Evolutionary conservation across 208 protist genomes (phyloP).

Genomic region (Phytomonas serpens): DNA sequence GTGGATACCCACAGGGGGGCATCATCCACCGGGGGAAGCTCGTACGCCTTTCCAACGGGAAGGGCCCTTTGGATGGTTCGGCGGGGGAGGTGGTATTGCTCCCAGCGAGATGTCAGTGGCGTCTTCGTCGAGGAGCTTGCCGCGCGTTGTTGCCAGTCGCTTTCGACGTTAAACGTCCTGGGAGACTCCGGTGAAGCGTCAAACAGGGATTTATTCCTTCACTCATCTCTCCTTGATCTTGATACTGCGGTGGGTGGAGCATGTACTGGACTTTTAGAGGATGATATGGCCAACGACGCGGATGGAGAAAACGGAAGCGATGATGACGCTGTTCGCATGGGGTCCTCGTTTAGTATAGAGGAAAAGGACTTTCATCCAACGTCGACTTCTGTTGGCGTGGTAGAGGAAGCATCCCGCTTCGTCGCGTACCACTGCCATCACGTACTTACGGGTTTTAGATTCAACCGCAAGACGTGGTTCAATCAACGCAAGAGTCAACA

Average conservation of each 20-base stretch:
- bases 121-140: neutral
- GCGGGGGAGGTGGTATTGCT: neutral
- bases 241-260: neutral
- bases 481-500: neutral
- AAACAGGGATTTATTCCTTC: neutral
- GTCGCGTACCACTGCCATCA: constrained; percentile 69
- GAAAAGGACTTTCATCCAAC: neutral
- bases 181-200: neutral
- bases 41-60: neutral
- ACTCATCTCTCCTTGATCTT: neutral
- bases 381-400: neutral
- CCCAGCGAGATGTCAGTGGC: neutral
- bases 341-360: neutral
- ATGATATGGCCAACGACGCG: neutral
- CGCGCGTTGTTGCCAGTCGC: neutral
- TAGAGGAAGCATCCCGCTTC: constrained; percentile 28
- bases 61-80: constrained; percentile 1
- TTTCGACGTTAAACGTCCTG: neutral
- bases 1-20: neutral
- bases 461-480: neutral
- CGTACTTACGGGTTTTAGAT: constrained; percentile 37
- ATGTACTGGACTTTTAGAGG: neutral
- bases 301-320: neutral
- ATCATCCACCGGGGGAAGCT: neutral
- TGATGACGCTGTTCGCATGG: neutral